Evolutionary conservation across 2,329 filamentous ascomycete genomes (phyloP).

Genomic region (Coniochaeta sp.): DNA sequence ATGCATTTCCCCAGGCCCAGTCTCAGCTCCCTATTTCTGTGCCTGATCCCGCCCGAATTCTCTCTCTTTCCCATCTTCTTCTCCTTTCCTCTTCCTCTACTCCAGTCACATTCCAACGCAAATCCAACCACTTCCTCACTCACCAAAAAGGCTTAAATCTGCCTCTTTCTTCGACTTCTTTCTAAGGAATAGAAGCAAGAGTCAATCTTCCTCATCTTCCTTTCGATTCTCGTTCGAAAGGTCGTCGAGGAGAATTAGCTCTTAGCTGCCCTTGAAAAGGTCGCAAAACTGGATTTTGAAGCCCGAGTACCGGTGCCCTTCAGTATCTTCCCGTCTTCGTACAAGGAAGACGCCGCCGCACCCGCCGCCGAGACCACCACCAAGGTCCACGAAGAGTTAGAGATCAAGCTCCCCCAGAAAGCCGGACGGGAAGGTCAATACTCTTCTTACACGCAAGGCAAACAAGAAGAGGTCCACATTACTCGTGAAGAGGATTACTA

Average conservation of each 20-base stretch:
- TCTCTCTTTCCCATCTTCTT: conserved; percentile 7
- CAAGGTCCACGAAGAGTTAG: conserved; percentile 79
- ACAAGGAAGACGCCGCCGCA: conserved; percentile 26
- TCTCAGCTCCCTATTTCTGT: too few relatives aligned
- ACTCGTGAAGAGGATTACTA: conserved; percentile 71
- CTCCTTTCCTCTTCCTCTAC: conserved; percentile 7
- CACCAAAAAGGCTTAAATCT: conserved; percentile 25
- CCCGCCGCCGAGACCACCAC: conserved; percentile 30
- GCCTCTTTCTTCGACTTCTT: conserved; percentile 41
- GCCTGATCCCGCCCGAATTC: conserved; percentile 11
- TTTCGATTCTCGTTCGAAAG: conserved; percentile 42
- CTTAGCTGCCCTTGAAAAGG: conserved; percentile 50
- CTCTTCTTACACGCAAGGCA: conserved; percentile 67
- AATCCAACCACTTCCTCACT: conserved; percentile 16
- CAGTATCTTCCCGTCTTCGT: conserved; percentile 61
- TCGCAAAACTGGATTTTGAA: conserved; percentile 99
- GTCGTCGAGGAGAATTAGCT: conserved; percentile 34
- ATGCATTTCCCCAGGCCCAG: too few relatives aligned
- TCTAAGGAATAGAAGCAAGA: conserved; percentile 26
- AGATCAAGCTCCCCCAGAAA: conserved; percentile 72
- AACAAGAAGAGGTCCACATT: conserved; percentile 79
- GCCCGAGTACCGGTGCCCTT: conserved; percentile 98
- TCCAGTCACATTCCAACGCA: conserved; percentile 19
- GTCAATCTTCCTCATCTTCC: conserved; percentile 55
- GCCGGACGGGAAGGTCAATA: conserved; percentile 97